Percentiles rank a stretch among this genome's conserved stretches.
Conservation (phyloP, 202 grass and related monocot species). For the Digitaria exilis region DNA sequence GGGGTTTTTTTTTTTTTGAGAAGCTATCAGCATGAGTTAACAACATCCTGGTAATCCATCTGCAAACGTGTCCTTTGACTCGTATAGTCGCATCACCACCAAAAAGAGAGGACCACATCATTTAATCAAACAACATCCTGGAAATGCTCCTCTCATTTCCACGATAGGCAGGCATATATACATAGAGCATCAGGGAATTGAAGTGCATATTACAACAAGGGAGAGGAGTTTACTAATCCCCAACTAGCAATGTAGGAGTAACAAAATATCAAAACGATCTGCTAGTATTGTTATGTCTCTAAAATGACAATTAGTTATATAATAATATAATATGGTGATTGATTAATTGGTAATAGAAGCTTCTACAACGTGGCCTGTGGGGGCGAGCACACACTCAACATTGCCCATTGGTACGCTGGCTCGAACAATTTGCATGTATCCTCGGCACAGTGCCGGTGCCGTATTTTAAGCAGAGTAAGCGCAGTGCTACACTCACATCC, state of each 20-base stretch:
- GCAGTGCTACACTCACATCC: too few species aligned
- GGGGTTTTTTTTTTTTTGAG: too few species aligned
- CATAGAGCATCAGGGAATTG: neutral
- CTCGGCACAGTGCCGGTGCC: too few species aligned
- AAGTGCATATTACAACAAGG: slow-evolving; percentile 15
- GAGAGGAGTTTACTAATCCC: neutral
- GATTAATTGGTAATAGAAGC: slow-evolving; percentile 33
- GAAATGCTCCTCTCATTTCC: slow-evolving; percentile 31
- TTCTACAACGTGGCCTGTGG: too few species aligned
- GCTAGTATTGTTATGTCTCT: slow-evolving; percentile 20
- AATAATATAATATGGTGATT: slow-evolving; percentile 21
- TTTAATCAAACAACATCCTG: neutral
- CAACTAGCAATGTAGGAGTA: slow-evolving; percentile 19
- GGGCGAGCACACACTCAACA: too few species aligned
- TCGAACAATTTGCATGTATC: too few species aligned
- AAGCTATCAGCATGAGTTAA: too few species aligned
- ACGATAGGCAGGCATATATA: neutral
- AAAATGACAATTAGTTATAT: slow-evolving; percentile 21
- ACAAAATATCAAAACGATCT: neutral
- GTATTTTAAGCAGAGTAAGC: too few species aligned
- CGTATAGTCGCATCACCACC: neutral
- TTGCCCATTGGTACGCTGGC: too few species aligned
- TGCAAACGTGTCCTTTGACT: too few species aligned
- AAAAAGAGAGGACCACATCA: neutral
- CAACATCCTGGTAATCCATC: too few species aligned